These are phyloP conservation scores for Citropsis articulata DNA, from an alignment of 345 rosid species.

Conservation along the genomic window DNA sequence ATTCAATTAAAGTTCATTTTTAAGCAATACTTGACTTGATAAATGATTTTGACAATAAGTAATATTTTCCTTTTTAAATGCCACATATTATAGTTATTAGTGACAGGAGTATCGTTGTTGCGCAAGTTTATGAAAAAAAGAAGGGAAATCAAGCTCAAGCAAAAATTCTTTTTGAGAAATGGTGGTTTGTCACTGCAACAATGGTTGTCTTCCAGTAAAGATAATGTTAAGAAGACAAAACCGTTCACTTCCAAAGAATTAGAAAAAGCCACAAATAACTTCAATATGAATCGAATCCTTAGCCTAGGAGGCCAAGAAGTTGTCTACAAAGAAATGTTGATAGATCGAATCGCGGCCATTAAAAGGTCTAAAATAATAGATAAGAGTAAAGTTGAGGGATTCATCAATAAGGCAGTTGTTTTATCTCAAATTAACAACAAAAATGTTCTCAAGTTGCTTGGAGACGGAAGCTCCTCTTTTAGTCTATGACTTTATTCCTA, in stretches of 20 bases:
- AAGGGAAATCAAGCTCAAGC: not conserved
- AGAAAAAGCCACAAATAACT: not conserved
- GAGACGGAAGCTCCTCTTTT: not conserved
- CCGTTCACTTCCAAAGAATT: not conserved
- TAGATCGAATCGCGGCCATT: not conserved
- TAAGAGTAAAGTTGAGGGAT: not conserved
- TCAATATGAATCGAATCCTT: not conserved
- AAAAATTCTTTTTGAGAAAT: not conserved
- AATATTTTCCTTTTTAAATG: too few species aligned
- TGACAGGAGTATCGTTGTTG: too few species aligned
- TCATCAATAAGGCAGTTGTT: not conserved
- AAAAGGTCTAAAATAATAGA: not conserved
- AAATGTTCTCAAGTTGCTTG: not conserved
- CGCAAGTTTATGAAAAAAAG: too few species aligned
- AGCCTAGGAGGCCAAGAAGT: not conserved
- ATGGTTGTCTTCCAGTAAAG: not conserved
- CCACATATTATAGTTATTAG: too few species aligned
- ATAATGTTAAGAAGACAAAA: not conserved
- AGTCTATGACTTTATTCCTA: not conserved
- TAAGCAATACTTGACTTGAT: too few species aligned
- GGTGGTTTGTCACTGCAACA: not conserved
- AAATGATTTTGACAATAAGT: too few species aligned
- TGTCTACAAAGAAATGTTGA: not conserved
- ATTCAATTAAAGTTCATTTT: too few species aligned
- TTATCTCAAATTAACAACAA: too few species aligned